Base-by-base conservation (phyloP, 768 basidiomycete genomes). In the Kwoniella europaea region DNA sequence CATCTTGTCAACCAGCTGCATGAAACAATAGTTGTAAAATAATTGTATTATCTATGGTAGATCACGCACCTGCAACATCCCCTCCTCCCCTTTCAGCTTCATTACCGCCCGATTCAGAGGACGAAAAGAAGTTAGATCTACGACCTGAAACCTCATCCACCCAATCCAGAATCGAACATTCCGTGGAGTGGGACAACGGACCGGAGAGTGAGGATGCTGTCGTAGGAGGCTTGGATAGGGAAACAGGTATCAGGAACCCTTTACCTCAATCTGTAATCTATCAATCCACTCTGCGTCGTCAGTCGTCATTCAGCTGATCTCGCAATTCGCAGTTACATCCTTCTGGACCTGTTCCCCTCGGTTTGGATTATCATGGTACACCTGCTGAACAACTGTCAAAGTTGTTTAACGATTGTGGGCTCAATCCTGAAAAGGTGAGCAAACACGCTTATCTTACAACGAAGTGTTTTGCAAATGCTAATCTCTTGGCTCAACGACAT, bases 321-420 rank as follows among this genome's bases (percentile, higher is more conserved):
- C 24, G 22, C 59, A 42, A 42, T 57, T 20, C 42, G 6, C 4
- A 61, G 59, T 27, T 61, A 7, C 59, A 61, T 43, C 15, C 55
- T 12, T 55, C 55, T 56, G 63, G 52, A 63, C 68, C 68, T 15
- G 68, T 70, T 6, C 63, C 68, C 12, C 50, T 62, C n/a, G 68
- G 68, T 35, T 70, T 80, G n/a, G 81, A 83, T 61, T 60, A 80
- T 4, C 82, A 82, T 61, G 82, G 82, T 6, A 81, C 76, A 16
- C 91, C 93, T 15, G 91, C 89, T 3, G 92, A 94, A 80, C 93
- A 92, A 74, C 85, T 95, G 64, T 91, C 76, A 55, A 63, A 89
- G 58, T 87, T 98, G 43, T 90, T 96, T 43, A 90, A 91, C 83
- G 94, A 98, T 82, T 98, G 92, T 82, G 94, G 94, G 5, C 92